Evolutionary conservation across 768 basidiomycete species (phyloP).

Genomic region (Hypholoma fasciculare): DNA sequence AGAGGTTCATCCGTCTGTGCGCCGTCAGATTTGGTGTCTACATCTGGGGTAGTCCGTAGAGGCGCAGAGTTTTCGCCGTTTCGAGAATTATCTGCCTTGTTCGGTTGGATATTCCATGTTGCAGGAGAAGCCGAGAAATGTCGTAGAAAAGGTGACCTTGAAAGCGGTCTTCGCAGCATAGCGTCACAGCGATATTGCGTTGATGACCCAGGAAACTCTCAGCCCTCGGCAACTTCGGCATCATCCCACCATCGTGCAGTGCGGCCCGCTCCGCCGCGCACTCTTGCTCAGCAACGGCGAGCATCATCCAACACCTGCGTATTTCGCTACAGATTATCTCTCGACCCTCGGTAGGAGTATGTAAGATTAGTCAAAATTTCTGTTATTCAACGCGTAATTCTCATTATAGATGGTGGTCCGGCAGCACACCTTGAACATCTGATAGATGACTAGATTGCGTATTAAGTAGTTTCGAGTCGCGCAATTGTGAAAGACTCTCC

Average conservation of each 20-base stretch:
- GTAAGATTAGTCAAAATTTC: too few species aligned
- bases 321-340: too few species aligned
- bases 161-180: conserved; percentile 36
- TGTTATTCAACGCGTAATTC: too few species aligned
- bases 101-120: conserved; percentile 25
- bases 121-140: conserved; percentile 28
- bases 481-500: too few species aligned
- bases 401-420: too few species aligned
- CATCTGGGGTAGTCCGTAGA: neutral
- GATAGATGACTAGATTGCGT: too few species aligned
- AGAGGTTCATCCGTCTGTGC: neutral
- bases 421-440: too few species aligned
- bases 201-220: neutral
- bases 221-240: neutral
- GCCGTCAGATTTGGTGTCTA: neutral
- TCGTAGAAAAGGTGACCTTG: conserved; percentile 26
- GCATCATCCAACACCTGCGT: too few species aligned
- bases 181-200: neutral
- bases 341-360: too few species aligned
- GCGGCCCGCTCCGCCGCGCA: too few species aligned
- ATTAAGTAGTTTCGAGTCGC: too few species aligned
- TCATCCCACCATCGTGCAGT: neutral
- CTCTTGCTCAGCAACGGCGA: too few species aligned
- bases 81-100: neutral
- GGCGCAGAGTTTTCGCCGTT: conserved; percentile 1